Evolutionary conservation across 2,329 filamentous ascomycete species (phyloP), one percentile per base, ranked within the genome.

Genomic region (Botrytis galanthina): DNA sequence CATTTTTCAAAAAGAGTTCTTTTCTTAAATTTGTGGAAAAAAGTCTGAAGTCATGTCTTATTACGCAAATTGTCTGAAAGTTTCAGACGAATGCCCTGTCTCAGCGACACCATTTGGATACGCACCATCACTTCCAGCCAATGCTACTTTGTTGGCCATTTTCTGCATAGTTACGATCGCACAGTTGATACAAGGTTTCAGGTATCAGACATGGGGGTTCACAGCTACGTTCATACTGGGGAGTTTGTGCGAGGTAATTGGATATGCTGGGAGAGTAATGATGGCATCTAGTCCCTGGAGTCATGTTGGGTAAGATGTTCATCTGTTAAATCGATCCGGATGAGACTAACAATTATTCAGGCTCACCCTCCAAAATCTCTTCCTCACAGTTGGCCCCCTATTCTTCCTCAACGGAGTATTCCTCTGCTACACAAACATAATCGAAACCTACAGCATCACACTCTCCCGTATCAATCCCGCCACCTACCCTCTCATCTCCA

Each of bases 231-330:
- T 71, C n/a, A 26, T 63, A n/a, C 29, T 63, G 16, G 69, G 69
- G 4, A 62, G 69, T 26, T 32, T 61, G 12, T 71, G 54, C 29
- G 54, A 46, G 26, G 57, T 71, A 37, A 20, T 71, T 29, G 69
- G 69, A 12, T 71, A 71, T 71, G 32, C 69, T n/a, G 59, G 69
- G 4, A 48, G 57, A 22, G 26, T 71, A 20, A 39, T 71, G 16
- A 51, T 71, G 69, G 29, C 39, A 20, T 61, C 32, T 44, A 63
- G 62, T 63, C 54, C 69, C 39, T 71, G 69, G 69, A 71, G 59
- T 63, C 69, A 63, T 71, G 69, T 46, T 26, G 69, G 69, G 69
- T 71, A 32, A 51, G 44, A 48, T 7, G 1, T 48, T 16, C 6
- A 9, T 10, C 8, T 1, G n/a, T 22, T 70, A 0, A 22, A 57